Evolutionary conservation across 1,284 basidiomycete genomes (phyloP), one percentile per base, ranked within the genome.

Genomic region (Cryptococcus floricola): DNA sequence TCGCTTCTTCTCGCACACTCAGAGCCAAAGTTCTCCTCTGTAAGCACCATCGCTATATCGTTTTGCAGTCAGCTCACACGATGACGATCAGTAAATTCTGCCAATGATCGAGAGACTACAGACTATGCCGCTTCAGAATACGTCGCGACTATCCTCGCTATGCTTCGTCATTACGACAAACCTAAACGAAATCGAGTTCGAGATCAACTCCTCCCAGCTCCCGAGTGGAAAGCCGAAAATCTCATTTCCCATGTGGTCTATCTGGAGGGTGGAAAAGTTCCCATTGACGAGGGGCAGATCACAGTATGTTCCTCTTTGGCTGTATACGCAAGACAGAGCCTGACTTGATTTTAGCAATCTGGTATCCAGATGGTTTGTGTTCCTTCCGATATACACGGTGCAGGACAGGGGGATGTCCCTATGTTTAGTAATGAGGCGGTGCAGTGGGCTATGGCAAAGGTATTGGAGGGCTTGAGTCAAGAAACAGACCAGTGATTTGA

Each of bases 101-200:
- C 81, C 58, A 93, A 93, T 64, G 95, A 98, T 71, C 82, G 95
- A 56, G 95, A 98, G 74, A 97, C 94, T 0, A 81, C 84, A 9
- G 88, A 85, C 1, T 95, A 95, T 74, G 83, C 82, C 1, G 93
- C 91, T 0, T 78, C 84, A 13, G 91, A 96, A 73, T 96, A 95
- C 69, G 83, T 96, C 62, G 88, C 87, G 39, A 84, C 87, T 1
- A 88, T 95, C 57, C 80, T 80, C 4, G 77, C 80, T 37, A 88
- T 87, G 18, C 78, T 95, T 31, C 90, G 91, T 66, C 79, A 82
- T 39, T 74, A 71, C 52, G 76, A 76, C 19, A 77, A 78, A 44
- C 68, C 78, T 75, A 39, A 50, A 46, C 50, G 50, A 27, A 50
- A 43, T 28, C 46, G 52, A 34, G 46, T 39, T 28, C 19, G 48